Percentiles rank a stretch among this genome's conserved stretches.
Conservation (phyloP, 2,329 filamentous ascomycete species). For the Penicillium digitatum region DNA sequence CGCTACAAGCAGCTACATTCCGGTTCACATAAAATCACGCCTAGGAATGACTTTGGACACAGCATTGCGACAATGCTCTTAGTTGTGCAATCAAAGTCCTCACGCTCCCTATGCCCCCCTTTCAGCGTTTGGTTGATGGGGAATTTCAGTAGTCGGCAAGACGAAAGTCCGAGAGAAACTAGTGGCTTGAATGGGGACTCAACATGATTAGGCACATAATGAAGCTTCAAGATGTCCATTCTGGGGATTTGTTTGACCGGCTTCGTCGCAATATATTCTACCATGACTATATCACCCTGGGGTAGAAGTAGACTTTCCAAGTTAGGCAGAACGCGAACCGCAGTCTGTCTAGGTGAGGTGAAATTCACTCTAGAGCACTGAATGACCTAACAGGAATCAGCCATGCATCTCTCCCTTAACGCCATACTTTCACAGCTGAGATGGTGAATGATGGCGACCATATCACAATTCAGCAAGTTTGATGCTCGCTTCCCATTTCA, state of each 20-base stretch:
- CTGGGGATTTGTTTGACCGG: not conserved
- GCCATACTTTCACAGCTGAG: not conserved
- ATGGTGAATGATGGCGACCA: not conserved
- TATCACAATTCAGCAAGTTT: not conserved
- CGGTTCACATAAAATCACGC: no score
- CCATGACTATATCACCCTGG: not conserved
- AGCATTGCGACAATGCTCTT: no score
- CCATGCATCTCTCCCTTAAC: not conserved
- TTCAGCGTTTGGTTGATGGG: not conserved
- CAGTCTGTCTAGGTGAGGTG: not conserved
- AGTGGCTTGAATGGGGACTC: not conserved
- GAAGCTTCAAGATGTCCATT: not conserved
- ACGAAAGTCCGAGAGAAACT: not conserved
- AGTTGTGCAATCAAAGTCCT: not conserved
- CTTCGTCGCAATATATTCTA: not conserved
- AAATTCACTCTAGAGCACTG: not conserved
- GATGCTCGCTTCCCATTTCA: not conserved
- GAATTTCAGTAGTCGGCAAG: not conserved
- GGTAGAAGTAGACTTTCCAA: not conserved
- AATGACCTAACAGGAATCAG: not conserved
- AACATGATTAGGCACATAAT: not conserved
- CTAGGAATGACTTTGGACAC: no score
- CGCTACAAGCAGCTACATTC: not conserved
- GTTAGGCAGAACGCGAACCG: not conserved
- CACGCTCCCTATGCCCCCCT: not conserved